Conservation (phyloP, 2,329 filamentous ascomycete genomes). For the Berkeleyomyces basicola region DNA sequence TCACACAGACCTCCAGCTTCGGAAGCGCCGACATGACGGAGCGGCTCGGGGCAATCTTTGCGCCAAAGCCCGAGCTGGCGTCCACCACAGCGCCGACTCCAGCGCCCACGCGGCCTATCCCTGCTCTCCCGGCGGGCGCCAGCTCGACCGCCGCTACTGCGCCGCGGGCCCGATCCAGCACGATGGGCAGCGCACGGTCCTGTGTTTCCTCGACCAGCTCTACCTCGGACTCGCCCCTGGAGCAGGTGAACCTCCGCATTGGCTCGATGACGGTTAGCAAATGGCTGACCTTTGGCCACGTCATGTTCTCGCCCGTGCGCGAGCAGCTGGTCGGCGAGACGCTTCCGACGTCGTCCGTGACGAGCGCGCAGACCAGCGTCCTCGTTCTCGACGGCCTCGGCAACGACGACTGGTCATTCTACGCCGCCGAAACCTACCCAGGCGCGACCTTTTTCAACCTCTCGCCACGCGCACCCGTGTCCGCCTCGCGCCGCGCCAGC, state of each 20-base stretch:
- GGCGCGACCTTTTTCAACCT: constrained; percentile 62
- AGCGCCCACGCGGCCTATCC: background rate
- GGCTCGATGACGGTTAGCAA: constrained; percentile 76
- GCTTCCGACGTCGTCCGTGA: background rate
- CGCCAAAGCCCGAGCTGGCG: constrained; percentile 17
- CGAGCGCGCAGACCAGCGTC: constrained; percentile 37
- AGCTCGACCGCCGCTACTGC: background rate
- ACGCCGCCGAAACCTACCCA: constrained; percentile 65
- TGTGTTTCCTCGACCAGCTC: constrained; percentile 25
- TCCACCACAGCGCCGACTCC: background rate
- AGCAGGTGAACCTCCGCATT: constrained; percentile 60
- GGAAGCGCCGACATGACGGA: constrained; percentile 39
- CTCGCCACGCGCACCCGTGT: constrained; percentile 38
- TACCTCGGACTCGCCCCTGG: constrained; percentile 41
- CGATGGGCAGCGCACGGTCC: background rate
- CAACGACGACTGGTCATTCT: constrained; percentile 81
- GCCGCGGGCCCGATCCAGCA: background rate
- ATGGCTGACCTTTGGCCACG: constrained; percentile 72
- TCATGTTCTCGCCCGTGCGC: constrained; percentile 64
- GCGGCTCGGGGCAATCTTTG: constrained; percentile 32
- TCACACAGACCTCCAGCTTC: constrained; percentile 38
- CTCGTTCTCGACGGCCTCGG: constrained; percentile 70
- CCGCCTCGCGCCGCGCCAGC: constrained; percentile 26
- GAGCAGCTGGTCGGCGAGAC: background rate
- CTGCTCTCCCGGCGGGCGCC: background rate